Evolutionary conservation across 805 yeast genomes (phyloP), one percentile per base, ranked within the genome.

Genomic region (Lipomyces anomalus): DNA sequence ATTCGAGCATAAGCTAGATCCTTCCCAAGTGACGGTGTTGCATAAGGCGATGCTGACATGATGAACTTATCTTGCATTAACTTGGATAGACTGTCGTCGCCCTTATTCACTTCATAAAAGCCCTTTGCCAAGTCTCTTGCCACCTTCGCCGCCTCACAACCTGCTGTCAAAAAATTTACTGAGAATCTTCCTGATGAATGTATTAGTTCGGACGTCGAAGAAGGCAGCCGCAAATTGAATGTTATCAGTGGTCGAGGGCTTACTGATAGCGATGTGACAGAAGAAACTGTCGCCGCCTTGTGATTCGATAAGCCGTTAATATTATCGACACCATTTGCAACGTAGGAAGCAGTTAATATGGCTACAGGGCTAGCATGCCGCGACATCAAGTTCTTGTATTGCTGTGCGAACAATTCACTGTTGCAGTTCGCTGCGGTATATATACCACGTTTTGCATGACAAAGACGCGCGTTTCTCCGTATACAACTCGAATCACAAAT

Each of bases 161-260:
- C 69, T 0, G 95, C 90, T 78, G 78, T 56, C 13, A 90, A 65
- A 22, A 87, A 61, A 62, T 90, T 95, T 7, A 90, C 67, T 1
- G 94, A 95, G 59, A 87, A 73, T 43, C 70, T 65, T 29, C 70
- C 70, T 33, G 69, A 61, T n/a, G 70, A 66, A 57, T 84, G 86
- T 22, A 90, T 66, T 7, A 76, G 67, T 4, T 69, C 67, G 0
- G 95, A 81, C 0, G 97, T 89, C 26, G 80, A 73, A 4, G 95
- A 85, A 0, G 97, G 97, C 11, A 80, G 67, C 63, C 85, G 95
- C 32, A 90, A 68, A 61, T 90, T 90, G 68, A 90, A 89, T 57
- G 86, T 92, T 1, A 90, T 59, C 43, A 89, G 65, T 1, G 95
- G 94, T 11, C 70, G 71, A 0, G 96, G 96, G 39, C 73, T 70